Evolutionary conservation across 164 flowering plant species (phyloP), one percentile per base, ranked within the genome.

Genomic region (Stephania yunnanensis): DNA sequence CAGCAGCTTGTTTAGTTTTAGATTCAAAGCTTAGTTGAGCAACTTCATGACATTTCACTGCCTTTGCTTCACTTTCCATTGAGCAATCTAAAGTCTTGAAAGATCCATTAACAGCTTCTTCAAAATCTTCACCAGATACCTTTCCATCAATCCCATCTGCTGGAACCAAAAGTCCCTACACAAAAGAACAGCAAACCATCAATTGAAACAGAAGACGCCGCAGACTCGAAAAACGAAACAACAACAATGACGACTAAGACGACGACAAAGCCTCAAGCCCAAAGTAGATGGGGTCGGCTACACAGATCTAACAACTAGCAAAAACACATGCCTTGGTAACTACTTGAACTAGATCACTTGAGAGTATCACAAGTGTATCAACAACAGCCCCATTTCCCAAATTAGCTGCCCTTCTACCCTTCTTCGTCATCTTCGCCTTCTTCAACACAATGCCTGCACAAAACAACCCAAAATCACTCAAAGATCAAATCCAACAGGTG

Each of bases 311-410:
- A 36, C 42, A 36, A 36, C 1, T 46, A 74, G 15, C 42, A 55
- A 22, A 46, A 36, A 17, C 10, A 31, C 75, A 45, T 77, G 81
- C 97, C 97, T 86, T 88, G 6, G 89, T 91, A 80, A 90, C 87
- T 46, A 93, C 87, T 88, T 93, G 96, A 77, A 91, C 97, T 66
- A 93, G 88, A 79, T 93, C 93, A 22, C 73, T 80, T 4, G 94
- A 81, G 7, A 76, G 84, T 69, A 93, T 78, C 29, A 91, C 84
- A 68, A 93, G 87, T 29, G 94, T 90, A 53, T 87, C 93, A 70
- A 91, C 73, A 30, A 89, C 29, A 69, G 70, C 76, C 31, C 87
- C 90, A 72, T 72, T 75, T 15, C 71, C 80, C 15, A 88, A 80
- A 76, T 86, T 91, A 10, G 85, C 72, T 20, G 71, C 72, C 42